Evolutionary conservation across 1,284 basidiomycete genomes (phyloP).

Genomic region (Coniferiporia sulphurascens): DNA sequence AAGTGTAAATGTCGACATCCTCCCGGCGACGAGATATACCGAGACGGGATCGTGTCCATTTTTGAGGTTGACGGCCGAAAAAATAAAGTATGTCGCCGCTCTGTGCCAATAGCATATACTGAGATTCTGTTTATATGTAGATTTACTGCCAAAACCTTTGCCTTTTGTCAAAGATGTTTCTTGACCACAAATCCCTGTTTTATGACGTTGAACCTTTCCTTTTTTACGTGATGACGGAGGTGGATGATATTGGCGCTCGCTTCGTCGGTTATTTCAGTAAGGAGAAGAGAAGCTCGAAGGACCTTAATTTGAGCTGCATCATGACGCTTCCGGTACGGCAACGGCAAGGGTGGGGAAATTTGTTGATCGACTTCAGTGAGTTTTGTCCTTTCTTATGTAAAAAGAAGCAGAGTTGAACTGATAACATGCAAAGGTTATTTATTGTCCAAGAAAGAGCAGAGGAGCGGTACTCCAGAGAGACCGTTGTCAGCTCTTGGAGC

Average conservation of each 20-base stretch:
- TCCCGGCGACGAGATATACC: conserved; percentile 97
- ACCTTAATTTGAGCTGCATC: conserved; percentile 98
- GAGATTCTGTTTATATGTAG: conserved; percentile 32
- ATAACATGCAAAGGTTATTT: conserved; percentile 70
- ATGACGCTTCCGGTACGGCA: conserved; percentile 98
- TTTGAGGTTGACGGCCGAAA: conserved; percentile 98
- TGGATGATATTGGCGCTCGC: conserved; percentile 84
- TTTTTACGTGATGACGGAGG: conserved; percentile 96
- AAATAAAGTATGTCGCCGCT: conserved; percentile 68
- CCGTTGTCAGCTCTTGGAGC: conserved; percentile 88
- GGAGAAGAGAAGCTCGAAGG: conserved; percentile 94
- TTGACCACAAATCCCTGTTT: conserved; percentile 99
- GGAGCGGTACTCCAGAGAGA: conserved; percentile 87
- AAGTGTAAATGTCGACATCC: conserved; percentile 96
- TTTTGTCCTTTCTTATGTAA: conserved; percentile 20
- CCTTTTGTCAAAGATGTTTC: conserved; percentile 97
- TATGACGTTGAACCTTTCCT: conserved; percentile 99
- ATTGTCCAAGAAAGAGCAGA: conserved; percentile 90
- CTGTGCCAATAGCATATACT: conserved; percentile 1
- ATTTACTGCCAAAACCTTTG: conserved; percentile 99
- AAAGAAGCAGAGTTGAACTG: conserved; percentile 1
- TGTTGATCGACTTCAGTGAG: conserved; percentile 96
- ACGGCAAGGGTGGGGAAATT: conserved; percentile 90
- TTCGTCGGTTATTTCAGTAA: conserved; percentile 99
- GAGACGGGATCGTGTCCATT: conserved; percentile 84